Evolutionary conservation across 2,329 filamentous ascomycete species (phyloP).

Genomic region (Penicillium sp.): DNA sequence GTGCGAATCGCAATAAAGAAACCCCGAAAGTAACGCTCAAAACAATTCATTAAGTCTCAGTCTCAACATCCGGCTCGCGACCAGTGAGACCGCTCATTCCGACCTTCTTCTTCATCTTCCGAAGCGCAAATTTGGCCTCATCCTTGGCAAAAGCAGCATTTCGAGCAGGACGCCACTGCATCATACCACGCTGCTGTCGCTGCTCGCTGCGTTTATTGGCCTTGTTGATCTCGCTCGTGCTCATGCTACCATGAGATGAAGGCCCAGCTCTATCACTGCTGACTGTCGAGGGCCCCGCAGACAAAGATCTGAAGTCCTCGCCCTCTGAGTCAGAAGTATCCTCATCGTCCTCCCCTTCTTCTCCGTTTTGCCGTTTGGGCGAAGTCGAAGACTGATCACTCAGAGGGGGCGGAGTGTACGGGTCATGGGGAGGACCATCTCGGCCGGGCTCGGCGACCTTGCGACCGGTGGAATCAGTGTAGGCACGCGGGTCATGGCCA

Average conservation of each 20-base stretch:
- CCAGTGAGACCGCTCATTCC: conserved; percentile 65
- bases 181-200: conserved; percentile 80
- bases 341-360: conserved; percentile 23
- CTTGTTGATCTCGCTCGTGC: conserved; percentile 28
- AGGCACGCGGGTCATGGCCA: conserved; percentile 66
- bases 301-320: conserved; percentile 3
- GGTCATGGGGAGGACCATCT: conserved; percentile 52
- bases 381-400: conserved; percentile 13
- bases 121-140: conserved; percentile 73
- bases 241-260: conserved; percentile 15
- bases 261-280: conserved; percentile 13
- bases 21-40: background rate
- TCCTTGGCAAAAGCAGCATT: conserved; percentile 85
- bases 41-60: conserved; percentile 49
- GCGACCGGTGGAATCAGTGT: conserved; percentile 51
- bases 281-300: conserved; percentile 16
- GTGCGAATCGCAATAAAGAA: background rate
- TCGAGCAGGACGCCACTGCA: conserved; percentile 91
- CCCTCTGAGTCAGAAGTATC: conserved; percentile 9
- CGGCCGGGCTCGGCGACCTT: conserved; percentile 56
- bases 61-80: conserved; percentile 83
- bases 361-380: conserved; percentile 11
- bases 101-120: conserved; percentile 71
- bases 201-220: conserved; percentile 56
- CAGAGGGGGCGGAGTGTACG: conserved; percentile 46